These are phyloP conservation scores for Onygenales sp. DNA, from an alignment of 2,329 filamentous ascomycete genomes.

Conservation along the genomic window DNA sequence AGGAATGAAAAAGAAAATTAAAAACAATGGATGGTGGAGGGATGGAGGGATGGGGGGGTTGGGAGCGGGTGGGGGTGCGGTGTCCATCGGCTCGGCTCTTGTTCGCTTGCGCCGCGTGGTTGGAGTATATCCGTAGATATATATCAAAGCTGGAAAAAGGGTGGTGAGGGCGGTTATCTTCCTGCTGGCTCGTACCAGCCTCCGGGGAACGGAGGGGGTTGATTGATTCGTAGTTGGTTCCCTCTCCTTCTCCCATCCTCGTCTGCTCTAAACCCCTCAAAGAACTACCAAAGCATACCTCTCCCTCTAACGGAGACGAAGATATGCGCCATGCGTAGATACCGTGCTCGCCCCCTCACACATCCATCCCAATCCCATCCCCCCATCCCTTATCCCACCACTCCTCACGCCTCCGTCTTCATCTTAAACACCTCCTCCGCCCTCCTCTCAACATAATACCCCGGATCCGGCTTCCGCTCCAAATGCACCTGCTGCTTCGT, in stretches of 20 bases:
- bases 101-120: background rate
- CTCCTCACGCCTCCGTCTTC: conserved; percentile 11
- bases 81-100: too few species aligned
- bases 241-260: too few species aligned
- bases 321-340: too few species aligned
- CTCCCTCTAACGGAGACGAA: background rate
- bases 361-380: background rate
- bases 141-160: too few species aligned
- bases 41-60: background rate
- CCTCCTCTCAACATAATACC: conserved; percentile 67
- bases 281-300: background rate
- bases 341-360: background rate
- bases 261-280: too few species aligned
- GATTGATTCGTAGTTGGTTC: too few species aligned
- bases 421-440: conserved; percentile 18
- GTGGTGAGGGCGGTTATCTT: too few species aligned
- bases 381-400: background rate
- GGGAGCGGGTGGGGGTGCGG: background rate
- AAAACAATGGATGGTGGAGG: too few species aligned
- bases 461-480: conserved; percentile 63
- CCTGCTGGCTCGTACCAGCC: too few species aligned
- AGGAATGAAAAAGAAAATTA: background rate
- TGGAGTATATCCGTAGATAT: background rate
- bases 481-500: conserved; percentile 60
- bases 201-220: too few species aligned